Percentiles rank a stretch among this genome's conserved stretches.
These are phyloP conservation scores for Trichoderma breve DNA, from an alignment of 2,329 filamentous ascomycete species.

Conservation along the genomic window DNA sequence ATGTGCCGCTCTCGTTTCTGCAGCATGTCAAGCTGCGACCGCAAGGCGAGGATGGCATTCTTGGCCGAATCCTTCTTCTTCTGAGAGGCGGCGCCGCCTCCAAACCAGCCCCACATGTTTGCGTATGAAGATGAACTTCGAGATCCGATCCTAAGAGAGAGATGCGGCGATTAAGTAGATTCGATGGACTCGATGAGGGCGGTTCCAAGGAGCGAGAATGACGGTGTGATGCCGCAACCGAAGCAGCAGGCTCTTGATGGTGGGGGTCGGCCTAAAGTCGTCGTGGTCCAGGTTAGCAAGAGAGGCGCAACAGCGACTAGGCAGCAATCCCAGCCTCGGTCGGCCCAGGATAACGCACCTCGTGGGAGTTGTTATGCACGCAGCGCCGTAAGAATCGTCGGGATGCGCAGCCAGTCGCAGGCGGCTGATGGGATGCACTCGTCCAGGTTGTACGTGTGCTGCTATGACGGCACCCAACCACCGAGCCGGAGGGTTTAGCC, in stretches of 20 bases:
- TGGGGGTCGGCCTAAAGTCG: constrained; percentile 19
- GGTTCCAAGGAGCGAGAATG: constrained; percentile 1
- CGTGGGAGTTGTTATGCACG: not conserved
- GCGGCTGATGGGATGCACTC: constrained; percentile 18
- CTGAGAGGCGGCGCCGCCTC: constrained; percentile 71
- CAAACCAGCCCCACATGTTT: constrained; percentile 81
- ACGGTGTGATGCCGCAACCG: constrained; percentile 20
- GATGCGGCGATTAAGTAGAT: not conserved
- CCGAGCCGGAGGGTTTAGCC: constrained; percentile 10
- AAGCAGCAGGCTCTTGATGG: constrained; percentile 17
- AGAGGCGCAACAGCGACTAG: constrained; percentile 8
- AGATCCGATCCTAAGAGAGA: not conserved
- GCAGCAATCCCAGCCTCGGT: constrained; percentile 3
- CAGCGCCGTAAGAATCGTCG: not conserved
- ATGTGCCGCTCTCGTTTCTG: constrained; percentile 94
- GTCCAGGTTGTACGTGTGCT: constrained; percentile 15
- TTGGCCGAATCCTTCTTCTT: constrained; percentile 93
- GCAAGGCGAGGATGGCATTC: constrained; percentile 87
- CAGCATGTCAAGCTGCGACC: constrained; percentile 92
- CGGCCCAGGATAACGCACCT: not conserved
- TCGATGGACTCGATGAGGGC: not conserved
- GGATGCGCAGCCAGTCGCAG: constrained; percentile 20
- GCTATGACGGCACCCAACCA: constrained; percentile 21
- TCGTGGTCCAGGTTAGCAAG: not conserved
- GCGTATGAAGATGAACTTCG: constrained; percentile 11